These are phyloP conservation scores for Calonectria pauciramosa DNA, from an alignment of 2,329 filamentous ascomycete genomes.

Conservation along the genomic window DNA sequence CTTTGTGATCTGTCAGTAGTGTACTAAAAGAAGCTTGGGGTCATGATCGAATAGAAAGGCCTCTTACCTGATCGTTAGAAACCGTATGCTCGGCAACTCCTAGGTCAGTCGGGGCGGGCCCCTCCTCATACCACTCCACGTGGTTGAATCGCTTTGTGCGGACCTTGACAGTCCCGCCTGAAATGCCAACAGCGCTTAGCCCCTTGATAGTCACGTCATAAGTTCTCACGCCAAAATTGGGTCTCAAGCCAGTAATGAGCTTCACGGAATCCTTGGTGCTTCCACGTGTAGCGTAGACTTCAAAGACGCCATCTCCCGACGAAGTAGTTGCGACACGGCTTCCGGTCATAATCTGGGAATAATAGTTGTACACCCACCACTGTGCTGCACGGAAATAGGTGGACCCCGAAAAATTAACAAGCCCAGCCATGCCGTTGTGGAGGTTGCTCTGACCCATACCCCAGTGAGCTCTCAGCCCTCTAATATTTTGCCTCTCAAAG, in stretches of 20 bases:
- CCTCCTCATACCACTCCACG: neutral
- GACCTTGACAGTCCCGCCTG: neutral
- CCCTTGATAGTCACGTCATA: neutral
- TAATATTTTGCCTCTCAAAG: neutral
- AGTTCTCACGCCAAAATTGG: neutral
- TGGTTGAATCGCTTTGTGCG: conserved; percentile 5
- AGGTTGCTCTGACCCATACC: neutral
- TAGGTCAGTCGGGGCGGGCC: neutral
- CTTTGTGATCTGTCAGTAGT: neutral
- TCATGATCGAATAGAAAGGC: neutral
- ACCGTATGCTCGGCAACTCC: neutral
- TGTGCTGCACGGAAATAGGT: conserved; percentile 18
- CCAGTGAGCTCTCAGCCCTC: neutral
- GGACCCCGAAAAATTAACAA: conserved; percentile 20
- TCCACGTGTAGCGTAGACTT: neutral
- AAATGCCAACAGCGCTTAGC: neutral
- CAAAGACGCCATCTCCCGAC: neutral
- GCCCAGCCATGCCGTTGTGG: neutral
- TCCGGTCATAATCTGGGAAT: conserved; percentile 21
- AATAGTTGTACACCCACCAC: conserved; percentile 31
- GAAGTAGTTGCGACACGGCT: conserved; percentile 7
- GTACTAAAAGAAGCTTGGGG: too few species aligned
- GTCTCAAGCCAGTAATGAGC: neutral
- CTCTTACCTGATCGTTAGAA: neutral
- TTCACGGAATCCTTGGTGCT: neutral